Percentiles rank a stretch among this genome's conserved stretches.
Evolutionary conservation across 2,329 filamentous ascomycete species (phyloP).

Genomic region (Pyrenochaeta sp.): DNA sequence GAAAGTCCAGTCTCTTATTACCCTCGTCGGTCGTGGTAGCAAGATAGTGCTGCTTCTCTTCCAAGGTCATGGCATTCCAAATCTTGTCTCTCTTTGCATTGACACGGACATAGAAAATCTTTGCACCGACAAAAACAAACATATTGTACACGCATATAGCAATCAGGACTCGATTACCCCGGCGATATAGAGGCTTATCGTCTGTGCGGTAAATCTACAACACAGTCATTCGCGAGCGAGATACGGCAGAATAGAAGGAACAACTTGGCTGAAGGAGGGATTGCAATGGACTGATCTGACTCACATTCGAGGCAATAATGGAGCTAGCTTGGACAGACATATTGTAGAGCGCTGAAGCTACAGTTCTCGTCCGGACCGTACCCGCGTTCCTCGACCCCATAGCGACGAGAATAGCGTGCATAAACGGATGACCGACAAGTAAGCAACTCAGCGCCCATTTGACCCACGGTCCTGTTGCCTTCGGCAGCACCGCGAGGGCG

Average conservation of each 20-base stretch:
- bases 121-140: conserved; percentile 36
- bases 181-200: conserved; percentile 28
- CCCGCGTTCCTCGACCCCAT: conserved; percentile 68
- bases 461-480: conserved; percentile 1
- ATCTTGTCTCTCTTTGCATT: conserved; percentile 40
- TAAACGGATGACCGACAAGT: conserved; percentile 33
- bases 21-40: conserved; percentile 47
- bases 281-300: background rate
- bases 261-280: too few relatives aligned
- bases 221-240: too few relatives aligned
- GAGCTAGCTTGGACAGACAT: conserved; percentile 37
- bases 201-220: conserved; percentile 30
- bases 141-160: conserved; percentile 42
- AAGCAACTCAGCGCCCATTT: conserved; percentile 3
- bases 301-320: conserved; percentile 31
- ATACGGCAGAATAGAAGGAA: too few relatives aligned
- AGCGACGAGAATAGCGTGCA: conserved; percentile 62
- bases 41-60: conserved; percentile 46
- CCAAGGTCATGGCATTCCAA: conserved; percentile 50
- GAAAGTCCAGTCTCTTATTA: conserved; percentile 37
- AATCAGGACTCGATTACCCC: conserved; percentile 36
- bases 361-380: conserved; percentile 66
- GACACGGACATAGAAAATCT: conserved; percentile 43
- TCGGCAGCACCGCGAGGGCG: conserved; percentile 47
- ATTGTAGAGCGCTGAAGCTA: conserved; percentile 54